Conservation (phyloP, 371 early-diverging fungal species). For the Batrachochytrium dendrobatidis region DNA sequence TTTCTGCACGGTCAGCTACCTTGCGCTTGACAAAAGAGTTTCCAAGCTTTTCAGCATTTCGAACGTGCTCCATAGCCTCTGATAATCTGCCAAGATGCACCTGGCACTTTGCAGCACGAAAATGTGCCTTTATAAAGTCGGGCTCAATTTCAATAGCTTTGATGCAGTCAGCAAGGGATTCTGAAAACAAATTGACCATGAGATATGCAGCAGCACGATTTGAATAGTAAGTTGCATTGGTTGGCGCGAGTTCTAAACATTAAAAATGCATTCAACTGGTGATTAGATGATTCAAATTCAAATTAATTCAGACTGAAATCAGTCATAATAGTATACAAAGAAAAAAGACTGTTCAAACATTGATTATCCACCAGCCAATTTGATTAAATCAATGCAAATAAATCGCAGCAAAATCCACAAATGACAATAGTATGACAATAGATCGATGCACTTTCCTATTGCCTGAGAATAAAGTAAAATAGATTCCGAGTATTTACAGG, state of each 20-base stretch:
- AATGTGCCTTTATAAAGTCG: conserved; percentile 56
- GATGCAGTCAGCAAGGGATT: conserved; percentile 65
- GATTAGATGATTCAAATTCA: neutral
- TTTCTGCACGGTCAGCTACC: conserved; percentile 1
- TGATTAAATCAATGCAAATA: neutral
- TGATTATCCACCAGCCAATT: conserved; percentile 2
- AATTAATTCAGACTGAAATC: neutral
- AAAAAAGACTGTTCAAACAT: neutral
- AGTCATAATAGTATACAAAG: conserved; percentile 3
- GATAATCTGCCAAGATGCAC: conserved; percentile 20
- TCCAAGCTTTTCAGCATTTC: conserved; percentile 4
- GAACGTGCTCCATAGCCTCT: conserved; percentile 10
- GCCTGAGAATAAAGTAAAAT: conserved; percentile 33
- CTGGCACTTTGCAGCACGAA: conserved; percentile 63
- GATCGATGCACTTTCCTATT: conserved; percentile 21
- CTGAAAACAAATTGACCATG: conserved; percentile 60
- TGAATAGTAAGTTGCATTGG: conserved; percentile 59
- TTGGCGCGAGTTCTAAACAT: conserved; percentile 48
- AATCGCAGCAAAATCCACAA: neutral
- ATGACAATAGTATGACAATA: neutral
- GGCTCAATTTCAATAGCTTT: conserved; percentile 56
- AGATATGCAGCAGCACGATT: conserved; percentile 77
- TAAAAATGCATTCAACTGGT: neutral
- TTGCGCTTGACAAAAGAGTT: neutral
- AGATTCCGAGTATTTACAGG: conserved; percentile 23